Conservation (phyloP, 768 basidiomycete species). For the Chalciporus pseudorubinellus region DNA sequence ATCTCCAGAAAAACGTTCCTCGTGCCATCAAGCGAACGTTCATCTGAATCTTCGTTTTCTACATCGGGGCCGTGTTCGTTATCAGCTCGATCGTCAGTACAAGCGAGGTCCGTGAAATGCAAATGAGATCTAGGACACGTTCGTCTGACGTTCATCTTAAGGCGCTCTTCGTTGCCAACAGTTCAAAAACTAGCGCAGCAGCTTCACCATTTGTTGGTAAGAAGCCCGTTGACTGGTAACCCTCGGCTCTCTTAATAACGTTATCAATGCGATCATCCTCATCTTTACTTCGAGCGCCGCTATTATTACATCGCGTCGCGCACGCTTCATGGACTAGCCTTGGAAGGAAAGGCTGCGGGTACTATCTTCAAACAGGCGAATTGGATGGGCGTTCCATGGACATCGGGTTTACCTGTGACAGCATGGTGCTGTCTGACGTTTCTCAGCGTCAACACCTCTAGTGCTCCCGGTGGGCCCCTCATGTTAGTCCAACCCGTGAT, state of each 20-base stretch:
- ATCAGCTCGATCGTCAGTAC: slow-evolving; percentile 69
- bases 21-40: slow-evolving; percentile 66
- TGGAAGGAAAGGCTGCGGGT: slow-evolving; percentile 50
- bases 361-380: slow-evolving; percentile 44
- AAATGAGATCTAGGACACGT: slow-evolving; percentile 31
- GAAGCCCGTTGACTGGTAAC: slow-evolving; percentile 45
- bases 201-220: slow-evolving; percentile 62
- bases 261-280: slow-evolving; percentile 53
- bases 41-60: slow-evolving; percentile 42
- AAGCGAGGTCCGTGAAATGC: slow-evolving; percentile 36
- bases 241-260: slow-evolving; percentile 56
- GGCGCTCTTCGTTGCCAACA: slow-evolving; percentile 38
- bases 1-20: slow-evolving; percentile 73
- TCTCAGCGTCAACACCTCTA: slow-evolving; percentile 46
- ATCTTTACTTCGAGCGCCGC: slow-evolving; percentile 64
- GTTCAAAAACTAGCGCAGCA: slow-evolving; percentile 44
- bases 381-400: slow-evolving; percentile 44
- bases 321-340: slow-evolving; percentile 51
- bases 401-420: slow-evolving; percentile 40
- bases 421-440: too few species aligned
- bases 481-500: not conserved
- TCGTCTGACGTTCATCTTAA: not conserved
- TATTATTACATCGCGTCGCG: slow-evolving; percentile 56
- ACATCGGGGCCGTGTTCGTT: slow-evolving; percentile 44
- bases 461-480: slow-evolving; percentile 44